phyloP scores from a whole-genome alignment of 1,284 basidiomycete genomes.

The Porodaedalea pini region DNA sequence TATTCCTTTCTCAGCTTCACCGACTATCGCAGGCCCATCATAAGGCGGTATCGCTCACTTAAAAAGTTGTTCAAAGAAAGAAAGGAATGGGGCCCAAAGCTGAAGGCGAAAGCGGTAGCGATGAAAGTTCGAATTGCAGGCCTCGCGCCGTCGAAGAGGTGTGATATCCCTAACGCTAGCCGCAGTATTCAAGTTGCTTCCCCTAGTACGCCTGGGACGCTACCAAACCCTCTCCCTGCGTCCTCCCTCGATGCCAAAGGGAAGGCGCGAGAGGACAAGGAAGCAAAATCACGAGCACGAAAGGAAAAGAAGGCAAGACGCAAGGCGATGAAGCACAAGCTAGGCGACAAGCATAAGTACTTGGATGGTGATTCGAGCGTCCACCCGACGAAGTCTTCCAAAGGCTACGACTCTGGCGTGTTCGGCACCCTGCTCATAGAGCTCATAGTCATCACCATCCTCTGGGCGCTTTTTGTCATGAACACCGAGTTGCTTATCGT shows the following conservation, averaged over 20 bases:
- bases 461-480: slow-evolving; percentile 27
- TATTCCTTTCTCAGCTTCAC: slow-evolving; percentile 22
- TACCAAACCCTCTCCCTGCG: neutral
- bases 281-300: neutral
- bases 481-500: slow-evolving; percentile 30
- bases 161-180: neutral
- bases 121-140: neutral
- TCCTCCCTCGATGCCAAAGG: neutral
- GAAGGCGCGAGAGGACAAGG: neutral
- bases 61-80: slow-evolving; percentile 11
- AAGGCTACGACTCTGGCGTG: slow-evolving; percentile 13
- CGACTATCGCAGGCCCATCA: slow-evolving; percentile 22
- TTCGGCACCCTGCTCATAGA: slow-evolving; percentile 21
- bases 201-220: neutral
- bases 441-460: slow-evolving; percentile 22
- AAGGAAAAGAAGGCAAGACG: neutral
- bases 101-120: neutral
- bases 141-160: neutral
- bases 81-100: neutral
- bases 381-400: neutral
- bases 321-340: neutral
- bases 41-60: neutral
- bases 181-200: neutral
- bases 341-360: neutral
- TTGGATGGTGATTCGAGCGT: neutral